A percentile compares a stretch with the other conserved stretches of the same genome.
Conservation (phyloP, 805 yeast species). For the Barnettozyma californica region DNA sequence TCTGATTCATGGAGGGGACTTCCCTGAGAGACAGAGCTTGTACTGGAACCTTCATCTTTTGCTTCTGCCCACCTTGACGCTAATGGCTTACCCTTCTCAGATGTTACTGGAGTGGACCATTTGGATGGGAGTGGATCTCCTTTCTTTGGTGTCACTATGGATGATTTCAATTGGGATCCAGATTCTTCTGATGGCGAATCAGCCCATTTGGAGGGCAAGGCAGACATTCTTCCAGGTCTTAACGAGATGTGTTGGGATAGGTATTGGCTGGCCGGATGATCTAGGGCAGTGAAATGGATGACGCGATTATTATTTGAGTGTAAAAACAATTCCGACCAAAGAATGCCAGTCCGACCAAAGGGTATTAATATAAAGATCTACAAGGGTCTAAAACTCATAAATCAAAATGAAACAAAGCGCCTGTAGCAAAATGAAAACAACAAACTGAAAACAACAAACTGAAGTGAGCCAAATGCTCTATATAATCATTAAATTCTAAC, state of each 20-base stretch:
- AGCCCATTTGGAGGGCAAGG: conserved; percentile 22
- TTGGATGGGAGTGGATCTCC: conserved; percentile 18
- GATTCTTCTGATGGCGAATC: conserved; percentile 4
- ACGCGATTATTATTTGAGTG: too few relatives aligned
- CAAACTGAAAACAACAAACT: too few relatives aligned
- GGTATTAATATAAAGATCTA: too few relatives aligned
- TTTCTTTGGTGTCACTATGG: conserved; percentile 13
- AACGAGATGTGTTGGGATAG: background rate
- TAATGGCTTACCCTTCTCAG: conserved; percentile 13
- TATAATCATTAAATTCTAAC: too few relatives aligned
- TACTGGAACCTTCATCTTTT: conserved; percentile 1
- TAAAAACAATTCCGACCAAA: too few relatives aligned
- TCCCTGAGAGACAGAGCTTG: too few relatives aligned
- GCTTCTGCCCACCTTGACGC: conserved; percentile 12
- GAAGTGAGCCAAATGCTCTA: too few relatives aligned
- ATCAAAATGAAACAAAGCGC: too few relatives aligned
- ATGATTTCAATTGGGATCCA: background rate
- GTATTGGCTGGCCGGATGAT: background rate
- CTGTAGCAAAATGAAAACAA: too few relatives aligned
- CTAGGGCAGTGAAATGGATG: background rate
- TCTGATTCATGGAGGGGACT: background rate
- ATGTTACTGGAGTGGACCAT: conserved; percentile 19
- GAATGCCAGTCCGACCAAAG: too few relatives aligned
- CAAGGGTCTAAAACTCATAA: too few relatives aligned
- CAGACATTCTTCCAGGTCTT: background rate